Conservation (phyloP, 371 early-diverging fungal genomes). For the Actinomortierella wolfii region DNA sequence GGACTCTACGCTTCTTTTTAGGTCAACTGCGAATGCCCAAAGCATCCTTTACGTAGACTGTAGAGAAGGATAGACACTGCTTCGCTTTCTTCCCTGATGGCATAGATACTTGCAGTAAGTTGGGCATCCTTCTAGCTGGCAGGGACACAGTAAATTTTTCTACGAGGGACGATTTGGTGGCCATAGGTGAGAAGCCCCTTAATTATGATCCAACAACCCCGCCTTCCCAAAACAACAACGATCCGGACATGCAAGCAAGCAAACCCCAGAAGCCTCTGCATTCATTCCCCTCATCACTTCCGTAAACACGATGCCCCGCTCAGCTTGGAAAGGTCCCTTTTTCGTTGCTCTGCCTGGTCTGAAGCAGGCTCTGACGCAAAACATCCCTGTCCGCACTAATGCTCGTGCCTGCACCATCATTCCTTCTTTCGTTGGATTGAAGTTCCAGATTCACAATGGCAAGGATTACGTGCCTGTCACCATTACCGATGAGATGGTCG, state of each 20-base stretch:
- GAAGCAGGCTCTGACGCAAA: conserved; percentile 44
- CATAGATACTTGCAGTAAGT: no score
- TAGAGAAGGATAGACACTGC: no score
- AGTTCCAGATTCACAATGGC: conserved; percentile 95
- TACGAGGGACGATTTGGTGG: no score
- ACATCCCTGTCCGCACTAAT: conserved; percentile 69
- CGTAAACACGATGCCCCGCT: conserved; percentile 55
- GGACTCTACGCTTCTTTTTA: no score
- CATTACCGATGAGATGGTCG: conserved; percentile 96
- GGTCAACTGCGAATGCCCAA: no score
- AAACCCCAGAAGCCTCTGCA: conserved; percentile 2
- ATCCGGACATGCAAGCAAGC: background rate
- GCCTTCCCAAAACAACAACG: no score
- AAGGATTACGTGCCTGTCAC: conserved; percentile 85
- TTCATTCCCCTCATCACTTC: background rate
- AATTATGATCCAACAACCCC: no score
- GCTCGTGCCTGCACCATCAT: conserved; percentile 92
- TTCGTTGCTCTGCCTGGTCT: conserved; percentile 70
- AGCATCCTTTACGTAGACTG: no score
- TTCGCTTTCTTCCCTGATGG: no score
- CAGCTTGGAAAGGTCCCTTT: conserved; percentile 96
- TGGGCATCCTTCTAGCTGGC: no score
- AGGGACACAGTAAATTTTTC: no score
- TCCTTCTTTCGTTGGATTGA: conserved; percentile 89
- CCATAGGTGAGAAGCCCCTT: no score